Evolutionary conservation across 306 rosid genomes (phyloP).

Genomic region (Prunus mongolica): DNA sequence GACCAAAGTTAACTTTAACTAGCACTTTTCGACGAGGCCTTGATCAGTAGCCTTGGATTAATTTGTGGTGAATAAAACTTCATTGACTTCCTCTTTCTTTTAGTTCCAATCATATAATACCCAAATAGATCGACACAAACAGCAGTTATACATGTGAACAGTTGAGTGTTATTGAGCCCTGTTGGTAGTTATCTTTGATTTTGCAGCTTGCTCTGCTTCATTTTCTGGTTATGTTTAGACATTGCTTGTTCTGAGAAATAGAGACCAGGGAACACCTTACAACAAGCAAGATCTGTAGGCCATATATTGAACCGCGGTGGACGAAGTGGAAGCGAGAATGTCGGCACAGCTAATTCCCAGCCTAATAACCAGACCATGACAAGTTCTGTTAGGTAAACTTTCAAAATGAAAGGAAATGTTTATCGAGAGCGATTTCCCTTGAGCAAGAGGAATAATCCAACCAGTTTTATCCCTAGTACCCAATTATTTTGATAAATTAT

Average conservation of each 20-base stretch:
- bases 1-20: too few species aligned
- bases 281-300: conserved; percentile 11
- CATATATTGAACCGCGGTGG: background rate
- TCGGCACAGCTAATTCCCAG: background rate
- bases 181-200: too few species aligned
- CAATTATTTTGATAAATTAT: too few species aligned
- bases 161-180: background rate
- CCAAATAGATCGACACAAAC: background rate
- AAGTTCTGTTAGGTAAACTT: too few species aligned
- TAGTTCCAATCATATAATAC: background rate
- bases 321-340: too few species aligned
- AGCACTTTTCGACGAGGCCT: too few species aligned
- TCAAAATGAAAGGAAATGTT: too few species aligned
- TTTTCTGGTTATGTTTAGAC: background rate
- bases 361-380: background rate
- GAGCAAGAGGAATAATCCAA: too few species aligned
- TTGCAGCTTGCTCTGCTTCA: background rate
- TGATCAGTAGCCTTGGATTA: too few species aligned
- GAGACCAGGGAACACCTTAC: background rate
- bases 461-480: too few species aligned
- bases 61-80: background rate
- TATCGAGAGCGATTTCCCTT: too few species aligned
- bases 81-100: background rate
- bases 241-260: background rate
- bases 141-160: background rate